These are phyloP conservation scores for Scheffersomyces insectosa DNA, from an alignment of 1,139 yeast genomes.

Conservation along the genomic window DNA sequence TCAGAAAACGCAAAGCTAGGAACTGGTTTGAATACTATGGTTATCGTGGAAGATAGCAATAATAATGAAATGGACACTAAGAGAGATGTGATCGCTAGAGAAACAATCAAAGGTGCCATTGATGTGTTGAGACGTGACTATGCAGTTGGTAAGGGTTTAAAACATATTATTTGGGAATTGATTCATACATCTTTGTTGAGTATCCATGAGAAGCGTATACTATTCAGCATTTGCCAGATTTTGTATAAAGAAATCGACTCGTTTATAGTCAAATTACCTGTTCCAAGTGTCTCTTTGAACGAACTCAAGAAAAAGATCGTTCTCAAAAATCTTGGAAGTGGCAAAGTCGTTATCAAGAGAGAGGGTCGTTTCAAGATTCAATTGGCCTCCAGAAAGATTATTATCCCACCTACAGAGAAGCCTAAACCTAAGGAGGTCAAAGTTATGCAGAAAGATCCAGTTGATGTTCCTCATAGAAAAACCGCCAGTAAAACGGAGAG, in stretches of 20 bases:
- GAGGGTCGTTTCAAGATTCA: slow-evolving; percentile 50
- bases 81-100: slow-evolving; percentile 43
- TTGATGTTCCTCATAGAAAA: slow-evolving; percentile 1
- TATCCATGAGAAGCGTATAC: slow-evolving; percentile 57
- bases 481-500: slow-evolving; percentile 1
- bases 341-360: slow-evolving; percentile 42
- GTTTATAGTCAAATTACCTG: slow-evolving; percentile 57
- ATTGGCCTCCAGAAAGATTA: slow-evolving; percentile 25
- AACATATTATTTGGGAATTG: slow-evolving; percentile 65
- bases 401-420: slow-evolving; percentile 1
- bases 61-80: slow-evolving; percentile 46
- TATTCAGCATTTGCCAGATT: slow-evolving; percentile 67
- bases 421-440: slow-evolving; percentile 2
- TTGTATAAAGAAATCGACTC: slow-evolving; percentile 66
- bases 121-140: slow-evolving; percentile 67
- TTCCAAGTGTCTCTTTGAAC: slow-evolving; percentile 56
- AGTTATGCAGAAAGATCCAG: slow-evolving; percentile 3
- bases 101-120: slow-evolving; percentile 62
- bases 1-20: slow-evolving; percentile 16
- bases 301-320: slow-evolving; percentile 60
- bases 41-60: slow-evolving; percentile 53
- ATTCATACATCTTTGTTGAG: slow-evolving; percentile 62
- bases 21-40: slow-evolving; percentile 30
- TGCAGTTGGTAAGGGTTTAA: slow-evolving; percentile 63
- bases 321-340: slow-evolving; percentile 52